Evolutionary conservation across 2,329 filamentous ascomycete species (phyloP), one percentile per base, ranked within the genome.

Genomic region (Diplocarpon rosae): DNA sequence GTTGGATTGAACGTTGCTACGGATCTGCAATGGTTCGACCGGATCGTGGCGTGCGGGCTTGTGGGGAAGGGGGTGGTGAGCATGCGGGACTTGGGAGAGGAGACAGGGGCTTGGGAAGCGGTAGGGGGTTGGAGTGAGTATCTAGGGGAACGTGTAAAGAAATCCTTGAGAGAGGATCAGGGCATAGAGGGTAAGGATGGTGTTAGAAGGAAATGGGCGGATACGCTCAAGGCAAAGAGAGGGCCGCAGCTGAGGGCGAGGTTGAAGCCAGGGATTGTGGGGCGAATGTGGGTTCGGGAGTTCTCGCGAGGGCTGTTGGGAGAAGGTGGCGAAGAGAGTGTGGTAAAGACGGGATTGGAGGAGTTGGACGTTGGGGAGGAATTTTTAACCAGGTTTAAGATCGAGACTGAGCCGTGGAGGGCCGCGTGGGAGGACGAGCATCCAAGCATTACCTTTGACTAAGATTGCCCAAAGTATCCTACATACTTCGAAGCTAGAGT

Each of bases 31-130:
- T 85, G 76, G 74, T 81, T 76, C 57, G 68, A 73, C 17, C 73
- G 89, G 50, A 94, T 96, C 62, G 80, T 89, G n/a, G 83, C 88
- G 12, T 96, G 90, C 69, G 92, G 92, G 0, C 65, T 96, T 32
- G 78, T 82, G 49, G 89, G 83, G 17, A 85, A 84, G 66, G 70
- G 73, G 48, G 81, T 85, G 42, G 93, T 86, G n/a, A 89, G 77
- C 61, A 71, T 95, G 47, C 34, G 27, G 13, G 36, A 55, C 27
- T 31, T 50, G 17, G 36, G 29, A 16, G 20, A 29, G 17, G 44
- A 71, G 93, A 47, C 32, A 10, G 35, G 36, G 15, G 14, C 37
- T 1, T 43, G 45, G 45, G 36, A 42, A 16, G 28, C 13, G 20
- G 34, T 11, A 28, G 15, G 33, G 24, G 32, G 2, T 13, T 16